Conservation (phyloP, 345 rosid genomes). For the Raphanus raphanistrum region DNA sequence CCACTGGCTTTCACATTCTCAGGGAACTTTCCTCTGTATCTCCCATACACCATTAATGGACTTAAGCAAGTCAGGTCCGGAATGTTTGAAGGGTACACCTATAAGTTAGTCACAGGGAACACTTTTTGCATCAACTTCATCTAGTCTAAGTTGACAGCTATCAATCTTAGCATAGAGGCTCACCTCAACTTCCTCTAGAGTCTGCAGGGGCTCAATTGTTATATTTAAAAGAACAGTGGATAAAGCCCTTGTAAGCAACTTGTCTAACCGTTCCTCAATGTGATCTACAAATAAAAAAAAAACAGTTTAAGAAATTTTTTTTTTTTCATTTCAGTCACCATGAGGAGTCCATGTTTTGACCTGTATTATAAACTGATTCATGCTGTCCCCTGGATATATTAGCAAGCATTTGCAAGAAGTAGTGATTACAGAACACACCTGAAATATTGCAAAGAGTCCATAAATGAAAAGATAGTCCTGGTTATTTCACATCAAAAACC, state of each 20-base stretch:
- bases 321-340: neutral
- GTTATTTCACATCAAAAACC: neutral
- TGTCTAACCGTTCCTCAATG: conserved; percentile 56
- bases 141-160: too few relatives aligned
- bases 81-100: conserved; percentile 60
- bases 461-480: neutral
- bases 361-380: conserved; percentile 59
- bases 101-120: conserved; percentile 30
- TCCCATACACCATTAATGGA: conserved; percentile 59
- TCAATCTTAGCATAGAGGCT: conserved; percentile 19
- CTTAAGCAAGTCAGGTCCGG: conserved; percentile 67
- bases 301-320: neutral
- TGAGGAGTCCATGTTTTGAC: conserved; percentile 17
- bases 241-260: conserved; percentile 51
- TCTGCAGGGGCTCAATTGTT: conserved; percentile 54
- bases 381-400: conserved; percentile 66
- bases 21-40: conserved; percentile 67
- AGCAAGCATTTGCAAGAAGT: conserved; percentile 81
- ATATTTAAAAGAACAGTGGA: conserved; percentile 63
- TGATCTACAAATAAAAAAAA: conserved; percentile 48
- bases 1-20: conserved; percentile 54
- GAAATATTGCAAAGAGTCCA: conserved; percentile 26
- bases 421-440: conserved; percentile 91
- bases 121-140: neutral
- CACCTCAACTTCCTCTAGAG: conserved; percentile 81